Conservation (phyloP, 805 yeast genomes). For the Candida bentonensis region DNA sequence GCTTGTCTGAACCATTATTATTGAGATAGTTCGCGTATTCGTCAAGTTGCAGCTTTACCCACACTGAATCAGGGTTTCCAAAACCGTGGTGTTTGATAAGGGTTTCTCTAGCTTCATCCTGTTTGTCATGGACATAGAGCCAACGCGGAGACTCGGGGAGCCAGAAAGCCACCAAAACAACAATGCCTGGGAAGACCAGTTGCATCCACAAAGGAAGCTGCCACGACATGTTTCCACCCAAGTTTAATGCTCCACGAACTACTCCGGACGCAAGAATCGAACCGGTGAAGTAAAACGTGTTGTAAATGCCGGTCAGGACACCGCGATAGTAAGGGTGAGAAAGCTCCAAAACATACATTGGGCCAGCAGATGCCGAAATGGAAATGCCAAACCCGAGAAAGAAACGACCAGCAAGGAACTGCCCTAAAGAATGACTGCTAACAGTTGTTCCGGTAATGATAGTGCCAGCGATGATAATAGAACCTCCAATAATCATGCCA, state of each 20-base stretch:
- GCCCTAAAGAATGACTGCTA: slow-evolving; percentile 3
- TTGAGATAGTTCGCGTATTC: slow-evolving; percentile 10
- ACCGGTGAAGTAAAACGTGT: slow-evolving; percentile 8
- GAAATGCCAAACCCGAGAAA: slow-evolving; percentile 8
- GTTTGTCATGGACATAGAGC: slow-evolving; percentile 9
- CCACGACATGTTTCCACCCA: slow-evolving; percentile 10
- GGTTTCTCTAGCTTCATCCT: slow-evolving; percentile 8
- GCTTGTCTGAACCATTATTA: slow-evolving; percentile 9
- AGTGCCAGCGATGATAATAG: slow-evolving; percentile 7
- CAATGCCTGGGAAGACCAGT: slow-evolving; percentile 8
- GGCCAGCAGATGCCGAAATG: slow-evolving; percentile 7
- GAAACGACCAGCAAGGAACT: slow-evolving; percentile 11
- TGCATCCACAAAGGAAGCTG: slow-evolving; percentile 14
- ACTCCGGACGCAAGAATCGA: slow-evolving; percentile 10
- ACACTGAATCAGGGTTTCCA: slow-evolving; percentile 2
- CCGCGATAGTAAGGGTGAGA: slow-evolving; percentile 13
- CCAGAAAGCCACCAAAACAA: slow-evolving; percentile 5
- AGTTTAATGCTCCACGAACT: slow-evolving; percentile 7
- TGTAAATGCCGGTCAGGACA: slow-evolving; percentile 10
- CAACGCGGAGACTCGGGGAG: slow-evolving; percentile 15
- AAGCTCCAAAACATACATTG: slow-evolving; percentile 9
- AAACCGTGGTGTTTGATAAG: slow-evolving; percentile 10
- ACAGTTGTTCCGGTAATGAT: slow-evolving; percentile 6
- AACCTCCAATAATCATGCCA: slow-evolving; percentile 6
- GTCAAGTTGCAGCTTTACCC: slow-evolving; percentile 8